A percentile compares a stretch with the other conserved stretches of the same genome.
These are phyloP conservation scores for Fusarium verrucosum DNA, from an alignment of 2,329 filamentous ascomycete species.

Conservation along the genomic window DNA sequence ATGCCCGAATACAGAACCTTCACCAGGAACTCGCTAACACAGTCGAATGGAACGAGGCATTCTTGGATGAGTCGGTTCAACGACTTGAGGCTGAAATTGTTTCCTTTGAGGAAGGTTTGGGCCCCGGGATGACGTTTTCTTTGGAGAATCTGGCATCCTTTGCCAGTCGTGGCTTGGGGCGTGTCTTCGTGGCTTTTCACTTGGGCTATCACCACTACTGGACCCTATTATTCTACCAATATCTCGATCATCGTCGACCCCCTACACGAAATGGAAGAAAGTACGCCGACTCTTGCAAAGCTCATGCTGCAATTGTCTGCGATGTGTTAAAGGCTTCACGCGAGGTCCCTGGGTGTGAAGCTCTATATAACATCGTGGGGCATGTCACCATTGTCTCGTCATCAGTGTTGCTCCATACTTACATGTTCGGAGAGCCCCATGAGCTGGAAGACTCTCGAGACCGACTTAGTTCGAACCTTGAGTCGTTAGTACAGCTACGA, in stretches of 20 bases:
- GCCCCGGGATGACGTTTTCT: slow-evolving; percentile 33
- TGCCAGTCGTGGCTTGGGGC: slow-evolving; percentile 41
- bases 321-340: slow-evolving; percentile 44
- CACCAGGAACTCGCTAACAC: slow-evolving; percentile 44
- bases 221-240: slow-evolving; percentile 49
- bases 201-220: slow-evolving; percentile 49
- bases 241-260: slow-evolving; percentile 46
- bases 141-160: slow-evolving; percentile 43
- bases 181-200: slow-evolving; percentile 49
- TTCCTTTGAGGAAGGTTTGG: slow-evolving; percentile 40
- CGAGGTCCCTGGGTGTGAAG: slow-evolving; percentile 39
- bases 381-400: slow-evolving; percentile 51
- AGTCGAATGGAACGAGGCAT: slow-evolving; percentile 44
- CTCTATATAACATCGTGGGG: slow-evolving; percentile 49
- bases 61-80: slow-evolving; percentile 37
- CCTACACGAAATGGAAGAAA: slow-evolving; percentile 42
- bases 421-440: slow-evolving; percentile 46
- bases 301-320: slow-evolving; percentile 44
- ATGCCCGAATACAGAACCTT: slow-evolving; percentile 47
- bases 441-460: slow-evolving; percentile 42
- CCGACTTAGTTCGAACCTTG: slow-evolving; percentile 47
- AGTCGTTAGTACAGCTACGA: slow-evolving; percentile 45
- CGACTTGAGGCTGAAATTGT: slow-evolving; percentile 34
- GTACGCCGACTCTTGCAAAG: slow-evolving; percentile 47
- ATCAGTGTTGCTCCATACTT: slow-evolving; percentile 48